Percentiles rank a stretch among this genome's conserved stretches.
Conservation (phyloP, 177 flowering plant species). For the Vitis hybrid region DNA sequence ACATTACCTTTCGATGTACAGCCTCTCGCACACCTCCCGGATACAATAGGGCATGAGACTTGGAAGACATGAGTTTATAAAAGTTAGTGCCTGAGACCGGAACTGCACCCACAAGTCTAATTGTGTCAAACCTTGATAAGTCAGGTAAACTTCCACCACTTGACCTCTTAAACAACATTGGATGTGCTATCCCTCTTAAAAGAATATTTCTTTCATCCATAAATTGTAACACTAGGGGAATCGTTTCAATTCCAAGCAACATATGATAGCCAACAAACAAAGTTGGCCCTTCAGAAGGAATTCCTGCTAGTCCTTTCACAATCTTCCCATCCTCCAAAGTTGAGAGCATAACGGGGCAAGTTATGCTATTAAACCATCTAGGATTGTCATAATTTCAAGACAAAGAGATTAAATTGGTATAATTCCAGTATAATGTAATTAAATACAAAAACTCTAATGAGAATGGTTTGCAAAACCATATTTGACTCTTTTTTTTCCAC, state of each 20-base stretch:
- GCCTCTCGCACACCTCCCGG: constrained; percentile 92
- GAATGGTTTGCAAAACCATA: too few relatives aligned
- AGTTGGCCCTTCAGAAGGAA: constrained; percentile 80
- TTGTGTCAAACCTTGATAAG: constrained; percentile 32
- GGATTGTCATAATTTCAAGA: constrained; percentile 1
- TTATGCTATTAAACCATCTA: constrained; percentile 38
- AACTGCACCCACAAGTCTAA: constrained; percentile 73
- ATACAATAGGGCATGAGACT: constrained; percentile 67
- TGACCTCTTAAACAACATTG: constrained; percentile 42
- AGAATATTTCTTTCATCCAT: constrained; percentile 48
- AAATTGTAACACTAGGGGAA: constrained; percentile 41
- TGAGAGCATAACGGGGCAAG: constrained; percentile 67
- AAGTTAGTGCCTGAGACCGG: constrained; percentile 68
- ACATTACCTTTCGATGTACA: constrained; percentile 71
- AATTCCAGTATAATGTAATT: too few relatives aligned
- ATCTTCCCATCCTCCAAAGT: constrained; percentile 65
- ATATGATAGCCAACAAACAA: constrained; percentile 76
- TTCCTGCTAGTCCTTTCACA: constrained; percentile 67
- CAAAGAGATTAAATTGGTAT: too few relatives aligned
- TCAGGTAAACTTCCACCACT: constrained; percentile 39
- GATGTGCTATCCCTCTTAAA: constrained; percentile 80
- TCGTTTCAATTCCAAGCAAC: constrained; percentile 62
- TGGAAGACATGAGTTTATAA: constrained; percentile 54
- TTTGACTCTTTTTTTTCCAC: too few relatives aligned
- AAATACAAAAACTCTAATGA: too few relatives aligned